These are phyloP conservation scores for Microbotryum intermedium DNA, from an alignment of 1,284 basidiomycete species.

Conservation along the genomic window DNA sequence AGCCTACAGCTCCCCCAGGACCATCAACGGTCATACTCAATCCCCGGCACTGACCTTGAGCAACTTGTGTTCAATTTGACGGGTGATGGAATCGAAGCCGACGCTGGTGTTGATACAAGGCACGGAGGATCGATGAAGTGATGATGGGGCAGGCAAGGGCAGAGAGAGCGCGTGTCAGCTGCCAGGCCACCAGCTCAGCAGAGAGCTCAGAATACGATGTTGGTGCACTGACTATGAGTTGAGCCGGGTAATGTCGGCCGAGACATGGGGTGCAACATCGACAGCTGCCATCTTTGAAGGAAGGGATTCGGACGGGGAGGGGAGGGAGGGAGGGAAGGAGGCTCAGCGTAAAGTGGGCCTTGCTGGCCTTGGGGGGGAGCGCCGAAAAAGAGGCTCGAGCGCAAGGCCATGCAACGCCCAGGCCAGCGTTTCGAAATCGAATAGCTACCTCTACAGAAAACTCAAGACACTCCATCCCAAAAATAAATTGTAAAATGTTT, in stretches of 20 bases:
- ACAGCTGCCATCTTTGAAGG: not conserved
- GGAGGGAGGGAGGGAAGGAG: too few species aligned
- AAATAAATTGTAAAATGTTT: too few species aligned
- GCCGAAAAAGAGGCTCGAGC: too few species aligned
- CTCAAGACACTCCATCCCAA: too few species aligned
- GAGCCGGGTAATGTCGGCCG: slow-evolving; percentile 32
- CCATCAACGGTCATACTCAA: not conserved
- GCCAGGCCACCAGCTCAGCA: not conserved
- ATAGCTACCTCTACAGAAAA: too few species aligned
- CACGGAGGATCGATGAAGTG: not conserved
- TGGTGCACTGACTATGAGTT: slow-evolving; percentile 17
- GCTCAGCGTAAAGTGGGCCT: too few species aligned
- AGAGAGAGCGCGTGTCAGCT: not conserved
- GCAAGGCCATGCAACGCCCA: too few species aligned
- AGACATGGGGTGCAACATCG: not conserved
- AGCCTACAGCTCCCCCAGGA: not conserved
- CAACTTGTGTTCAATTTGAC: slow-evolving; percentile 98
- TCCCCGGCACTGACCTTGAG: slow-evolving; percentile 68
- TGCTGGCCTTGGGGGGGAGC: too few species aligned
- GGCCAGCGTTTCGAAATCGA: too few species aligned
- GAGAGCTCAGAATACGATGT: not conserved
- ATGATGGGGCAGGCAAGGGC: not conserved
- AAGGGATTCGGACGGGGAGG: not conserved
- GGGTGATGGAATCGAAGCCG: slow-evolving; percentile 51
- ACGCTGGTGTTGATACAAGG: slow-evolving; percentile 10